Conservation (phyloP, 1,284 basidiomycete genomes). For the Volvariella surrecta region DNA sequence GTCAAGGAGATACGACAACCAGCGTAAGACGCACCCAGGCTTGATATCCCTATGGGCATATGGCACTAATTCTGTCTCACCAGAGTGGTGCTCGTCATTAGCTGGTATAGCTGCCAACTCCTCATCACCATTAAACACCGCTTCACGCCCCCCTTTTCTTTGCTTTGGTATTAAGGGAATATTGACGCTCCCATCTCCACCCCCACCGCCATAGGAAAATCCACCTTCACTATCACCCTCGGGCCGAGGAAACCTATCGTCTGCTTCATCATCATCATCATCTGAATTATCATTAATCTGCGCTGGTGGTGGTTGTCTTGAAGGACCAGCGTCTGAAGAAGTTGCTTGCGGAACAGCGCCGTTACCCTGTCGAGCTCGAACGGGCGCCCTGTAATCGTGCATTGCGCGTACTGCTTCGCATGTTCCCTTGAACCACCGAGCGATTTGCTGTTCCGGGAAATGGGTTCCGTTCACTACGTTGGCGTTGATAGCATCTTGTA, state of each 20-base stretch:
- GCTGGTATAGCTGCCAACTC: constrained; percentile 37
- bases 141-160: constrained; percentile 31
- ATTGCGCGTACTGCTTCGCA: constrained; percentile 91
- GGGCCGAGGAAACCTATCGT: constrained; percentile 60
- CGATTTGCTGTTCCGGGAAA: constrained; percentile 84
- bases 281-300: constrained; percentile 13
- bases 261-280: constrained; percentile 37
- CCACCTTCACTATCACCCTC: constrained; percentile 65
- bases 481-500: constrained; percentile 91
- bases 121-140: constrained; percentile 74
- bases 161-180: constrained; percentile 43
- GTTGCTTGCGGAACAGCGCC: constrained; percentile 19
- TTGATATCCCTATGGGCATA: constrained; percentile 98
- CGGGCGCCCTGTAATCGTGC: constrained; percentile 71
- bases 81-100: constrained; percentile 23
- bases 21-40: constrained; percentile 62
- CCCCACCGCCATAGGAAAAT: constrained; percentile 52
- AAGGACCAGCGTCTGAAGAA: constrained; percentile 2
- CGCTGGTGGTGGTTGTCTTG: constrained; percentile 18
- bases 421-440: constrained; percentile 87
- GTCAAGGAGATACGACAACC: too few relatives aligned
- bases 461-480: constrained; percentile 79
- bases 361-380: constrained; percentile 17
- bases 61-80: constrained; percentile 58
- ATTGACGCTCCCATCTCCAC: constrained; percentile 22